These are phyloP conservation scores for Porcisia deanei DNA, from an alignment of 208 protist species.

Conservation along the genomic window DNA sequence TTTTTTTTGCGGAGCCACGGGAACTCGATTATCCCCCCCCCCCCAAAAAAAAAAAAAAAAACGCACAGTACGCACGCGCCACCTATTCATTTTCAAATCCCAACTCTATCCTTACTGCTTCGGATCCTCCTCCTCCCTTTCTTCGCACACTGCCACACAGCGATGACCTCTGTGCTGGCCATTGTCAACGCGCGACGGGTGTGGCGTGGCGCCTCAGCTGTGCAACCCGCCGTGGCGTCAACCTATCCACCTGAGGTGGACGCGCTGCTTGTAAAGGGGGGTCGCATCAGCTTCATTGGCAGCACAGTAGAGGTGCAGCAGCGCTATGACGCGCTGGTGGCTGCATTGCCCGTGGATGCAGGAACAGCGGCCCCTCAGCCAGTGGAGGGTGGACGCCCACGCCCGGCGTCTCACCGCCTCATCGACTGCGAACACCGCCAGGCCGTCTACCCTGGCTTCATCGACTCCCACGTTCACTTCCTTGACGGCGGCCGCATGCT, in stretches of 20 bases:
- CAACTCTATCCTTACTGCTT: neutral
- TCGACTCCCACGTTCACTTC: conserved; percentile 69
- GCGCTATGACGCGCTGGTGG: conserved; percentile 24
- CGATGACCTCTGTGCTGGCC: conserved; percentile 41
- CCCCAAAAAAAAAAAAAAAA: no score
- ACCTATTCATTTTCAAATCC: neutral
- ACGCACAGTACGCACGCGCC: neutral
- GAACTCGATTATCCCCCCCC: neutral
- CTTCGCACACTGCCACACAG: neutral
- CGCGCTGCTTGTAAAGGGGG: conserved; percentile 44
- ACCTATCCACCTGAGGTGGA: conserved; percentile 38
- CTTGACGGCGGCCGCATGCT: conserved; percentile 50
- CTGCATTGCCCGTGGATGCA: conserved; percentile 10
- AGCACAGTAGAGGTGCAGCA: conserved; percentile 32
- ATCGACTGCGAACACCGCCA: conserved; percentile 48
- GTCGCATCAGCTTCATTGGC: conserved; percentile 41
- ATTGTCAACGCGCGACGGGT: conserved; percentile 53
- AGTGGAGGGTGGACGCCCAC: conserved; percentile 33
- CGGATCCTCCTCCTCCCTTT: neutral
- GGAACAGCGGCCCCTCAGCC: conserved; percentile 7
- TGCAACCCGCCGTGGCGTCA: conserved; percentile 16
- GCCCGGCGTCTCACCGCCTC: conserved; percentile 25
- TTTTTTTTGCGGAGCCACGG: no score
- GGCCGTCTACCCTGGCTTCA: conserved; percentile 58
- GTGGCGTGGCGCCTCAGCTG: conserved; percentile 40